Conservation (phyloP, 169 alveolate species). For the Plasmodium vivax region DNA sequence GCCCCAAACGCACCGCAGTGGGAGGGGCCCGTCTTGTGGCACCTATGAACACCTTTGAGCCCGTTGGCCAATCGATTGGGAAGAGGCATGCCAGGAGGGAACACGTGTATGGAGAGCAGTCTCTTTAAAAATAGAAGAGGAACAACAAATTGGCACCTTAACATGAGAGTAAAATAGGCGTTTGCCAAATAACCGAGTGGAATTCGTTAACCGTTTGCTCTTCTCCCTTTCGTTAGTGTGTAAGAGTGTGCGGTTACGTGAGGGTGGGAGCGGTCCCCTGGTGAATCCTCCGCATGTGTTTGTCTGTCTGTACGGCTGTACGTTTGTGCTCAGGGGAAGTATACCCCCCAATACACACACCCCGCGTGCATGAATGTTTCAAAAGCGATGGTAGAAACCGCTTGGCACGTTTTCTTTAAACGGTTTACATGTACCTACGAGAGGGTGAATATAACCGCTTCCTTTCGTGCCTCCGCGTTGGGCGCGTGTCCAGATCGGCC, state of each 20-base stretch:
- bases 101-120: neutral
- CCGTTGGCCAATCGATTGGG: neutral
- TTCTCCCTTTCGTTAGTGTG: neutral
- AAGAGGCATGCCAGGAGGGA: neutral
- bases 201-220: neutral
- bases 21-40: neutral
- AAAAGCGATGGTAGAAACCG: neutral
- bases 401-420: neutral
- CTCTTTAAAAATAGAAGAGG: neutral
- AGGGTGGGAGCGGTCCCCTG: neutral
- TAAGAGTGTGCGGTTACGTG: neutral
- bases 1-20: neutral
- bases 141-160: neutral
- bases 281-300: neutral
- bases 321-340: neutral
- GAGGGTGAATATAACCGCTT: neutral
- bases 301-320: neutral
- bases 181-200: neutral
- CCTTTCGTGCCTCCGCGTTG: neutral
- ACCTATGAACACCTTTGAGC: neutral
- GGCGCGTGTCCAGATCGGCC: neutral
- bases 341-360: neutral
- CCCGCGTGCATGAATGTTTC: neutral
- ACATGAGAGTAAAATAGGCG: neutral
- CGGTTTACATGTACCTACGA: neutral